Evolutionary conservation across 306 rosid species (phyloP).

Genomic region (Sicyos edulis): DNA sequence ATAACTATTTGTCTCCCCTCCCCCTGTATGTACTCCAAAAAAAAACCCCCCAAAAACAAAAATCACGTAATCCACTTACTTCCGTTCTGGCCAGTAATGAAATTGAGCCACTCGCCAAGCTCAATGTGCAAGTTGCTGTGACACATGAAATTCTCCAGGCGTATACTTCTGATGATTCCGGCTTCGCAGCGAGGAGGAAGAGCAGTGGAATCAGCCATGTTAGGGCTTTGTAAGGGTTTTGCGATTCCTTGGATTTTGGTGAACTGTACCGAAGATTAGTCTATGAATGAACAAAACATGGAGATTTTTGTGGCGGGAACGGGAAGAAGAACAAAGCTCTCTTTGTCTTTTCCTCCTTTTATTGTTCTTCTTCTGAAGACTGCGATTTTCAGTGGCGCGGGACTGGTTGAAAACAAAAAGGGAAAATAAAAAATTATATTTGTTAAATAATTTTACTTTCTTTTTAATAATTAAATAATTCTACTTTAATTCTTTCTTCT

Average conservation of each 20-base stretch:
- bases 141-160: slow-evolving; percentile 90
- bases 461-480: too few species aligned
- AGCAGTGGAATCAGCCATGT: slow-evolving; percentile 18
- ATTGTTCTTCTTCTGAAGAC: neutral
- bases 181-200: slow-evolving; percentile 36
- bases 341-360: neutral
- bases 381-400: neutral
- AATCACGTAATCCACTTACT: slow-evolving; percentile 32
- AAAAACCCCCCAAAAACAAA: neutral
- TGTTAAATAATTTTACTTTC: too few species aligned
- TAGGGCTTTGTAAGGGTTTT: slow-evolving; percentile 8
- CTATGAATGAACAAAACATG: neutral
- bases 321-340: neutral
- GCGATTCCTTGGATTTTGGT: neutral
- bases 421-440: neutral
- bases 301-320: slow-evolving; percentile 9
- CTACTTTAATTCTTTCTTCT: too few species aligned
- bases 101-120: slow-evolving; percentile 62
- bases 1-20: too few species aligned
- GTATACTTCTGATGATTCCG: slow-evolving; percentile 55
- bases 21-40: too few species aligned
- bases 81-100: slow-evolving; percentile 92
- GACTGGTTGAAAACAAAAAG: neutral
- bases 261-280: neutral
- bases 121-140: slow-evolving; percentile 62